Percentiles rank a stretch among this genome's conserved stretches.
Conservation (phyloP, 2,329 filamentous ascomycete species). For the Sphaerostilbella broomeana region DNA sequence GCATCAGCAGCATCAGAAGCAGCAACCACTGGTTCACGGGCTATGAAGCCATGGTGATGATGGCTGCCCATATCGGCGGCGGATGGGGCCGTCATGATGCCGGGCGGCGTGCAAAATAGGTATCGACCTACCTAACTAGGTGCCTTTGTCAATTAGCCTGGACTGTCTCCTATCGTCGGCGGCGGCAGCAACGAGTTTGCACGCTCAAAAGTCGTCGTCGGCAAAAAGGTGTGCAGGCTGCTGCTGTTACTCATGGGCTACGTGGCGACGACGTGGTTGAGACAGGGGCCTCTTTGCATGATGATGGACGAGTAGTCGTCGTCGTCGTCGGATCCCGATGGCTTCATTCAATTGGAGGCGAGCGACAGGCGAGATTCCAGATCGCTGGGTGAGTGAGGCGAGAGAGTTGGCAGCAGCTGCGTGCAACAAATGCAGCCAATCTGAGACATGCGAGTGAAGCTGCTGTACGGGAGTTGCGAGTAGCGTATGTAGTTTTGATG, state of each 20-base stretch:
- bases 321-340: conserved; percentile 9
- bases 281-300: conserved; percentile 17
- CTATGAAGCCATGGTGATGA: neutral
- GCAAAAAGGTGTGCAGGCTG: conserved; percentile 10
- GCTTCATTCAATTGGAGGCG: conserved; percentile 16
- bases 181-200: neutral
- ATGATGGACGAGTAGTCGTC: conserved; percentile 14
- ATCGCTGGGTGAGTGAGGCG: neutral
- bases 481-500: neutral
- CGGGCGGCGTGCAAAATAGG: no score
- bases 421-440: conserved; percentile 18
- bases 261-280: conserved; percentile 16
- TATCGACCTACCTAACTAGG: no score
- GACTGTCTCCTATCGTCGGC: no score
- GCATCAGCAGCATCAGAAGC: no score
- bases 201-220: no score
- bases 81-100: conserved; percentile 13
- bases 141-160: no score
- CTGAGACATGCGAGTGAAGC: conserved; percentile 4
- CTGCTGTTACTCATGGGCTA: conserved; percentile 8
- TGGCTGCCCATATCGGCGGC: no score
- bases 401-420: conserved; percentile 1
- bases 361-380: conserved; percentile 1
- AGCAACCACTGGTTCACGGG: no score
- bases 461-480: neutral